phyloP scores from a whole-genome alignment of 2,329 filamentous ascomycete species.

The Cordyceps militaris region DNA sequence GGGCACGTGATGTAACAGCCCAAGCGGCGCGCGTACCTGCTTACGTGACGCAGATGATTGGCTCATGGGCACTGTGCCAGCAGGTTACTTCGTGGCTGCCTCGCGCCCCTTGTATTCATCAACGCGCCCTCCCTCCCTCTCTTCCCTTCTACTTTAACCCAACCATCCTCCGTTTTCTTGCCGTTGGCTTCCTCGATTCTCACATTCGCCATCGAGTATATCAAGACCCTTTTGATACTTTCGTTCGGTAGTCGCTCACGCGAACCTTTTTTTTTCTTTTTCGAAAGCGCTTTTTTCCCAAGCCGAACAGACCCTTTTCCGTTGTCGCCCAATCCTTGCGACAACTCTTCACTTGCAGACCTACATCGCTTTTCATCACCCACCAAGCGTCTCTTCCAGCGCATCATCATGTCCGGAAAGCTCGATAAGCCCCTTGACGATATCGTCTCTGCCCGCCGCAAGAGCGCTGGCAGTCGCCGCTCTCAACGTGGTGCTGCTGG shows the following conservation, averaged over 20 bases:
- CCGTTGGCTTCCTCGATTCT: neutral
- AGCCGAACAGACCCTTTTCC: neutral
- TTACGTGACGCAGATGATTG: slow-evolving; percentile 10
- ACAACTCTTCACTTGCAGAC: slow-evolving; percentile 33
- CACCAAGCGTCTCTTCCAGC: neutral
- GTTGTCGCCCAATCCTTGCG: slow-evolving; percentile 12
- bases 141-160: slow-evolving; percentile 12
- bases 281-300: slow-evolving; percentile 12
- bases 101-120: neutral
- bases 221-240: neutral
- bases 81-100: neutral
- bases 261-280: neutral
- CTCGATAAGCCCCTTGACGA: slow-evolving; percentile 96
- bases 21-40: neutral
- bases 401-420: slow-evolving; percentile 76
- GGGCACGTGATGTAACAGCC: slow-evolving; percentile 1
- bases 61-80: neutral
- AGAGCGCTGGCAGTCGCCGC: slow-evolving; percentile 48
- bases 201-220: neutral
- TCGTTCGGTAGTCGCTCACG: neutral
- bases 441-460: slow-evolving; percentile 75
- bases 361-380: slow-evolving; percentile 14
- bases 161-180: neutral
- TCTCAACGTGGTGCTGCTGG: slow-evolving; percentile 44
- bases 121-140: slow-evolving; percentile 13